These are phyloP conservation scores for Lentinula sp. DNA, from an alignment of 768 basidiomycete species.

Conservation along the genomic window DNA sequence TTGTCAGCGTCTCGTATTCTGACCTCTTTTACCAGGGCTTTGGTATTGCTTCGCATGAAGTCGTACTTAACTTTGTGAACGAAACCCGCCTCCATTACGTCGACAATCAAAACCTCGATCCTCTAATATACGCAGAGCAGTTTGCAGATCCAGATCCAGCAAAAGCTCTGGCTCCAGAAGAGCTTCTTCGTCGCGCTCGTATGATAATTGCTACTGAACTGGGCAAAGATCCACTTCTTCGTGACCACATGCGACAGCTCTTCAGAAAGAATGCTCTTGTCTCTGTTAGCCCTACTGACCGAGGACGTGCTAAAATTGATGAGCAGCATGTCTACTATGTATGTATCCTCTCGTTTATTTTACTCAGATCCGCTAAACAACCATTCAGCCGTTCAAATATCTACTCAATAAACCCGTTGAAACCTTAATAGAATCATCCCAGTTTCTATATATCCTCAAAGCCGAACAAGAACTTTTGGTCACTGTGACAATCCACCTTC, in stretches of 20 bases:
- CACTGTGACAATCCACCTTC: slow-evolving; percentile 64
- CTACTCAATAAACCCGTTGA: slow-evolving; percentile 69
- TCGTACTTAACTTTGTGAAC: slow-evolving; percentile 78
- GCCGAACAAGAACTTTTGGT: slow-evolving; percentile 90
- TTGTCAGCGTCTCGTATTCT: neutral
- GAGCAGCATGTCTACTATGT: slow-evolving; percentile 71
- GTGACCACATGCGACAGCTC: slow-evolving; percentile 66
- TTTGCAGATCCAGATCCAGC: slow-evolving; percentile 66
- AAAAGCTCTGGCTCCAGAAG: slow-evolving; percentile 55
- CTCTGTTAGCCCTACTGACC: slow-evolving; percentile 81
- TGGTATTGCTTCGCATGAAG: slow-evolving; percentile 74
- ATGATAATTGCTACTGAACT: slow-evolving; percentile 87
- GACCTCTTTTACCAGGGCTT: slow-evolving; percentile 51
- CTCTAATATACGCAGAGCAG: slow-evolving; percentile 79
- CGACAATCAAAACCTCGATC: slow-evolving; percentile 78
- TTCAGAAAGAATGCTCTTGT: slow-evolving; percentile 75
- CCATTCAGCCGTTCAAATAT: slow-evolving; percentile 87
- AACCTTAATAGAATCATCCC: slow-evolving; percentile 63
- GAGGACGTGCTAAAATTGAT: slow-evolving; percentile 72
- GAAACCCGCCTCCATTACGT: slow-evolving; percentile 58
- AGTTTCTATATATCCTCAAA: slow-evolving; percentile 85
- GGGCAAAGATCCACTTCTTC: slow-evolving; percentile 85
- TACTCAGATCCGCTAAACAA: slow-evolving; percentile 48
- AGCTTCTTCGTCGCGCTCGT: slow-evolving; percentile 66
- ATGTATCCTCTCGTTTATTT: slow-evolving; percentile 20